These are phyloP conservation scores for Penicillium sp. DNA, from an alignment of 2,329 filamentous ascomycete species.

Conservation along the genomic window DNA sequence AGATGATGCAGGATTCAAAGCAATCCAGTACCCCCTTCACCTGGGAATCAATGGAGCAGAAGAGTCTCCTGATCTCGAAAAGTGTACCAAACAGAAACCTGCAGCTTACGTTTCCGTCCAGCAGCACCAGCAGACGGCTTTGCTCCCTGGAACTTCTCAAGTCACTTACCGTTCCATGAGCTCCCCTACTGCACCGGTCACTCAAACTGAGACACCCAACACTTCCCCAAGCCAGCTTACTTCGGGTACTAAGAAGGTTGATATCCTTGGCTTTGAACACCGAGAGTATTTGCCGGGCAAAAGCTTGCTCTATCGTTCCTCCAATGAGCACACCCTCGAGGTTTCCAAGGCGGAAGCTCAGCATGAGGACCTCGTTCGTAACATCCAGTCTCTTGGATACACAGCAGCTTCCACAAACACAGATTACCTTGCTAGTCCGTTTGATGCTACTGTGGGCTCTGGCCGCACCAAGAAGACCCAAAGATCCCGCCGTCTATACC, in stretches of 20 bases:
- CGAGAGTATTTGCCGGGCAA: conserved; percentile 20
- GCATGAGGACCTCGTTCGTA: conserved; percentile 27
- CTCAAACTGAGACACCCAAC: conserved; percentile 23
- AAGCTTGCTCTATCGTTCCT: conserved; percentile 15
- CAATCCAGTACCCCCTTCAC: conserved; percentile 26
- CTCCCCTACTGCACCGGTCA: conserved; percentile 13
- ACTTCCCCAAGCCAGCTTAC: conserved; percentile 14
- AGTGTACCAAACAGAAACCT: conserved; percentile 19
- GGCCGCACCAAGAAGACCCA: conserved; percentile 23
- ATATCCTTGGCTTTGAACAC: conserved; percentile 29
- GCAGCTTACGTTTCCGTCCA: conserved; percentile 14
- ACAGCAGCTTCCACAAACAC: conserved; percentile 11
- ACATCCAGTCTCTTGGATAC: conserved; percentile 28
- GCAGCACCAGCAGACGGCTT: conserved; percentile 14
- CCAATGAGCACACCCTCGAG: conserved; percentile 20
- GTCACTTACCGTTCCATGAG: conserved; percentile 11
- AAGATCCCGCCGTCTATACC: conserved; percentile 31
- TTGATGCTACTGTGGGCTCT: conserved; percentile 14
- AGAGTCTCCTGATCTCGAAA: conserved; percentile 21
- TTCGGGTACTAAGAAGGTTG: conserved; percentile 24
- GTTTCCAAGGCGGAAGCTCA: conserved; percentile 18
- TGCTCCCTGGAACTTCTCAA: conserved; percentile 16
- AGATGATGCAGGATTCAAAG: conserved; percentile 27
- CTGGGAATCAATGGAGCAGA: conserved; percentile 18
- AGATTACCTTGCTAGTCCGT: conserved; percentile 17